Evolutionary conservation across 352 stramenopile species (phyloP).

Genomic region (Pythium apleroticum): DNA sequence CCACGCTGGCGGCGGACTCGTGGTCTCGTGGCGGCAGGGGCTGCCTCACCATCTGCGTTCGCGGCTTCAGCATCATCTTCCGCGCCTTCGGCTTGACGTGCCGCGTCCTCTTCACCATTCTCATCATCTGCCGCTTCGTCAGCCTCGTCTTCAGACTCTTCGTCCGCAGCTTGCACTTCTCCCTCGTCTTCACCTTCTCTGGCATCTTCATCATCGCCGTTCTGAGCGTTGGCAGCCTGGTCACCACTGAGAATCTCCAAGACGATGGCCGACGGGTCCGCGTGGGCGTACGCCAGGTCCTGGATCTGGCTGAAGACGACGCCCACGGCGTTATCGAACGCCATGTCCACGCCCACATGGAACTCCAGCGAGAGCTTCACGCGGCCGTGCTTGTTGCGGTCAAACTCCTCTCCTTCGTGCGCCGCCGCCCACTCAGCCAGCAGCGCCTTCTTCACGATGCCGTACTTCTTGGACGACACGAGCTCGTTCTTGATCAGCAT

Average conservation of each 20-base stretch:
- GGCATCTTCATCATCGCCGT: background rate
- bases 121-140: no score
- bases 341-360: slow-evolving; percentile 8
- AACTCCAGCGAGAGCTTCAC: slow-evolving; percentile 21
- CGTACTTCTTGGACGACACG: slow-evolving; percentile 10
- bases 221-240: background rate
- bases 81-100: no score
- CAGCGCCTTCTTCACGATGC: background rate
- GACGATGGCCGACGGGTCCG: slow-evolving; percentile 2
- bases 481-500: slow-evolving; percentile 20
- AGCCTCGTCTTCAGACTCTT: background rate
- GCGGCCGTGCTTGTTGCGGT: slow-evolving; percentile 9
- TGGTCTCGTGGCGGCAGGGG: background rate
- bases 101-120: no score
- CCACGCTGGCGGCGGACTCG: slow-evolving; percentile 10
- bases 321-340: slow-evolving; percentile 10
- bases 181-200: background rate
- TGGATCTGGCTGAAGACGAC: slow-evolving; percentile 20
- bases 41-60: background rate
- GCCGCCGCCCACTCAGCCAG: slow-evolving; percentile 1
- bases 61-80: background rate
- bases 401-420: slow-evolving; percentile 1
- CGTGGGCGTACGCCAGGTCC: slow-evolving; percentile 17
- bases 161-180: background rate
- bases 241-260: background rate